These are phyloP conservation scores for Calonectria crousiana DNA, from an alignment of 2,329 filamentous ascomycete genomes.

Conservation along the genomic window DNA sequence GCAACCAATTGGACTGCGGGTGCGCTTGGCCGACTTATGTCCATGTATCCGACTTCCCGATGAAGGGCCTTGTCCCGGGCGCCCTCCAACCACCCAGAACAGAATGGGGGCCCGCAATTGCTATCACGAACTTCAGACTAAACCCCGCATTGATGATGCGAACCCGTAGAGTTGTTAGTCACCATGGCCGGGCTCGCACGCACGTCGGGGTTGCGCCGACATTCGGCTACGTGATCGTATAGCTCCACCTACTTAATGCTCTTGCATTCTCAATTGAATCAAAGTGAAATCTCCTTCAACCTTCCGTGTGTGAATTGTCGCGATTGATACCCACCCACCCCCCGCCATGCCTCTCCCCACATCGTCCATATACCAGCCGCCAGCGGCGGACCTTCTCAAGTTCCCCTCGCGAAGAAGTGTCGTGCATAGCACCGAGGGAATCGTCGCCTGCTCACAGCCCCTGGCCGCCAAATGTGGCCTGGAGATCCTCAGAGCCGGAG, in stretches of 20 bases:
- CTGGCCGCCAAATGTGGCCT: conserved; percentile 90
- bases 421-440: conserved; percentile 92
- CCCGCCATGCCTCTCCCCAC: conserved; percentile 61
- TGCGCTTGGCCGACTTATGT: background rate
- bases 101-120: conserved; percentile 34
- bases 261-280: background rate
- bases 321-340: background rate
- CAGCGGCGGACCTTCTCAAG: conserved; percentile 65
- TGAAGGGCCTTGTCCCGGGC: background rate
- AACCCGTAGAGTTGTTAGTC: background rate
- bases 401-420: conserved; percentile 89
- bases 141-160: conserved; percentile 14
- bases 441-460: conserved; percentile 91
- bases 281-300: background rate
- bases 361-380: conserved; percentile 59
- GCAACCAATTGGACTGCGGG: background rate
- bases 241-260: background rate
- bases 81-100: conserved; percentile 29
- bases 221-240: background rate
- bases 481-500: conserved; percentile 85
- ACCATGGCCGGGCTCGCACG: background rate
- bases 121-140: conserved; percentile 10
- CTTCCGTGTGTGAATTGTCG: background rate
- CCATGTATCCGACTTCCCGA: background rate
- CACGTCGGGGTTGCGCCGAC: background rate